Base-by-base conservation (phyloP, 2,329 filamentous ascomycete species). In the Colletotrichum sp. region DNA sequence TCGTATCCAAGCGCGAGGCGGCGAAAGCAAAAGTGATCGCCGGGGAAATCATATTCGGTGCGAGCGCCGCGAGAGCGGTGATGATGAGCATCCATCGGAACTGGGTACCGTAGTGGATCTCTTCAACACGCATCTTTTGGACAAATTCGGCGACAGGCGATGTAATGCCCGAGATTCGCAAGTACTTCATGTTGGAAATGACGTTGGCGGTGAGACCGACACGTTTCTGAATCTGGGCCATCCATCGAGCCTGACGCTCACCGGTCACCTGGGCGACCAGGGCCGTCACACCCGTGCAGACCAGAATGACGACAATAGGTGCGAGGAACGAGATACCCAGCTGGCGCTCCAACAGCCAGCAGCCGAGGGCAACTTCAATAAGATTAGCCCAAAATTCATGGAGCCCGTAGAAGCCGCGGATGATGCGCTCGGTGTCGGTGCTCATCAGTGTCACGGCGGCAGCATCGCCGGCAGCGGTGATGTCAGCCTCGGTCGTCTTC, bases 361-460 rank as follows among this genome's bases (percentile, higher is more conserved):
- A 79, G 0, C 82, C 83, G 2, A 86, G 73, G 1, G 77, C 82
- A 0, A 84, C 81, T 64, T 86, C 80, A 19, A 85, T 75, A 3
- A 77, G 44, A 63, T 80, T 82, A 6, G 83, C 82, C 85, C 85
- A 86, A 13, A 83, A 80, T 15, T 85, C 82, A 70, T 86, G 84
- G 1, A 85, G 39, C 5, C 69, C 57, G 3, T 79, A 69, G 19
- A 84, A 79, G 0, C 85, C 85, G 5, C 76, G 57, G 1, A 80
- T 76, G 39, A 86, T 82, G 16, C 82, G 81, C 67, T 86, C 85
- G 6, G 84, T 78, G 68, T 86, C 85, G 6, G 80, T 82, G 69
- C 82, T 86, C 85, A 86, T 86, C 13, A 86, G 75, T 0, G 85
- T 86, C 12, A 86, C 77, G 0, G 83, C 82, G 1, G 82, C 83